Conservation (phyloP, 768 basidiomycete genomes). For the Auriscalpium vulgare region DNA sequence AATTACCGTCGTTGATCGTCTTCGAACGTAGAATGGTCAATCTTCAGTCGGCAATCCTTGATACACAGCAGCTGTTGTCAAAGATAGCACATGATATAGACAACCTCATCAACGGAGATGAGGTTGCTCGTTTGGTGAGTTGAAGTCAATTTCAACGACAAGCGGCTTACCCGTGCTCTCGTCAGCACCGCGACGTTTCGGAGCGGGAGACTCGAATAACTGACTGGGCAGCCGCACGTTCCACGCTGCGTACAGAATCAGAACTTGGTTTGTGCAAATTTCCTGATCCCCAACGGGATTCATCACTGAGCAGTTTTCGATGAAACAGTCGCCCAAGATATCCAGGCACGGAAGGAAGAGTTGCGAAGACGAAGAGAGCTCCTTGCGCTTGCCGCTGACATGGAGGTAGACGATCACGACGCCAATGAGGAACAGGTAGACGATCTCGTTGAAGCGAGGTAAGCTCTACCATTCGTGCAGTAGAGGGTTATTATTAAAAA, state of each 20-base stretch:
- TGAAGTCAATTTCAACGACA: not conserved
- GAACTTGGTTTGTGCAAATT: conserved; percentile 27
- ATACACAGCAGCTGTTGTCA: conserved; percentile 40
- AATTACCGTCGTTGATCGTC: not conserved
- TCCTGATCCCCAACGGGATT: too few relatives aligned
- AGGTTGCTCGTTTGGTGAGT: conserved; percentile 3
- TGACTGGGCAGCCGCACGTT: conserved; percentile 16
- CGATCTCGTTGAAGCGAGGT: conserved; percentile 27
- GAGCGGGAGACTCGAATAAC: conserved; percentile 55
- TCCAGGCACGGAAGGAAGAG: conserved; percentile 9
- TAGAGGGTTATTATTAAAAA: conserved; percentile 11
- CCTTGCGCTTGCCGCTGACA: conserved; percentile 35
- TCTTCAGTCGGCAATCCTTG: conserved; percentile 43
- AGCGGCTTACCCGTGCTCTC: conserved; percentile 18
- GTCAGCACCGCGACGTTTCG: conserved; percentile 60
- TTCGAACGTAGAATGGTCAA: conserved; percentile 37
- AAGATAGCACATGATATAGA: conserved; percentile 44
- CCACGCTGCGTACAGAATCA: conserved; percentile 24
- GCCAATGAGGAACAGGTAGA: conserved; percentile 14
- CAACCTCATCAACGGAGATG: conserved; percentile 28
- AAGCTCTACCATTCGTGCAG: conserved; percentile 4
- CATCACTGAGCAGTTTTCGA: too few relatives aligned
- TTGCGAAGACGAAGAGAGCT: conserved; percentile 39
- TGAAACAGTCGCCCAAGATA: not conserved
- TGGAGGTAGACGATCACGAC: conserved; percentile 25